Evolutionary conservation across 768 basidiomycete species (phyloP).

Genomic region (Gautieria morchelliformis): DNA sequence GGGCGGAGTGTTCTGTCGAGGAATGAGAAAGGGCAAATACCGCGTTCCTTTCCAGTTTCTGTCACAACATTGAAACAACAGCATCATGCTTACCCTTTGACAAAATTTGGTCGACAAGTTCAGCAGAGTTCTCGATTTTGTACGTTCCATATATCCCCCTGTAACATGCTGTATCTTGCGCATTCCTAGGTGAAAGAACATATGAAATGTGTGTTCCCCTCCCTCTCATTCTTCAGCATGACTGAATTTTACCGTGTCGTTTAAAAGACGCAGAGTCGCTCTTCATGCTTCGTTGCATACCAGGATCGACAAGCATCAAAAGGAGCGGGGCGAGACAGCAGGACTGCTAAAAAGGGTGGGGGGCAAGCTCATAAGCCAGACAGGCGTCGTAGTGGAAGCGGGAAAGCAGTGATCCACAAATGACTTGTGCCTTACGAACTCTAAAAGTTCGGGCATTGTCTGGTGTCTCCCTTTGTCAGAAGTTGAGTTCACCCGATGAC

Average conservation of each 20-base stretch:
- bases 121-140: slow-evolving; percentile 38
- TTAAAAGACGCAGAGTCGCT: slow-evolving; percentile 35
- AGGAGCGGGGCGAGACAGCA: slow-evolving; percentile 32
- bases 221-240: not conserved
- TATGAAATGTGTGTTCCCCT: slow-evolving; percentile 29
- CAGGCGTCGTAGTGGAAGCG: slow-evolving; percentile 26
- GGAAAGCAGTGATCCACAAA: not conserved
- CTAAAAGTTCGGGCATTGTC: no score
- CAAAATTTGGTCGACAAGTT: slow-evolving; percentile 37
- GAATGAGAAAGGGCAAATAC: slow-evolving; percentile 44
- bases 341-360: slow-evolving; percentile 28
- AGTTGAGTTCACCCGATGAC: no score
- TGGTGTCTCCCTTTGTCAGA: no score
- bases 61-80: not conserved
- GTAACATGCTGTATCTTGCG: not conserved
- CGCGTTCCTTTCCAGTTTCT: not conserved
- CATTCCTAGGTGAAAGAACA: slow-evolving; percentile 32
- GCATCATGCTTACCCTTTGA: not conserved
- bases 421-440: not conserved
- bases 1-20: slow-evolving; percentile 39
- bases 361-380: slow-evolving; percentile 32
- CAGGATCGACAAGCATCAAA: slow-evolving; percentile 32
- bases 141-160: slow-evolving; percentile 21
- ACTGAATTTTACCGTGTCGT: not conserved
- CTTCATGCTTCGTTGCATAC: slow-evolving; percentile 36